Evolutionary conservation across 129 eudicot genomes (phyloP).

Genomic region (Pittosporum tobira): DNA sequence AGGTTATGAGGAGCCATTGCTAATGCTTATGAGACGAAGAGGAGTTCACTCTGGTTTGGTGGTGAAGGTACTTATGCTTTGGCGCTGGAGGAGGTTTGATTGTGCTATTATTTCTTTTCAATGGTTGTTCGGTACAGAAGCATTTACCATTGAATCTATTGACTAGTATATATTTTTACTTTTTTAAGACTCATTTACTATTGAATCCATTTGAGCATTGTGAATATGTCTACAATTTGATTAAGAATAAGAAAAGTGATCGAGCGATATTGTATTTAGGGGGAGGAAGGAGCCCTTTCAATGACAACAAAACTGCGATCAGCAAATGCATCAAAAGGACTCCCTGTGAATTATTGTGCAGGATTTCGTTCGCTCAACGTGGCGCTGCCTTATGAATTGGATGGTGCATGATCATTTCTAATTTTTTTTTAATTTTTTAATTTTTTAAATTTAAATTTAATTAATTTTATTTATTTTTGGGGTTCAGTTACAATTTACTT

Average conservation of each 20-base stretch:
- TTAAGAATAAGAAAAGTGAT: conserved; percentile 13
- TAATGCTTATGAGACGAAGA: conserved; percentile 97
- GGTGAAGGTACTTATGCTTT: conserved; percentile 53
- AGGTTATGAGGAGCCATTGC: conserved; percentile 93
- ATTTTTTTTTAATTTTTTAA: conserved; percentile 7
- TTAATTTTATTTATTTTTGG: too few species aligned
- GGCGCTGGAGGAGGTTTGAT: background rate
- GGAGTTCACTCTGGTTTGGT: conserved; percentile 93
- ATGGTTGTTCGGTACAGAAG: background rate
- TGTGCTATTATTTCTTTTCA: background rate
- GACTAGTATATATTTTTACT: too few species aligned
- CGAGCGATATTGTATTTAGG: conserved; percentile 35
- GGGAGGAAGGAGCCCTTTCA: conserved; percentile 99
- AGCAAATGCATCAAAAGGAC: conserved; percentile 69
- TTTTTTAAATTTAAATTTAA: too few species aligned
- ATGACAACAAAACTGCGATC: conserved; percentile 75
- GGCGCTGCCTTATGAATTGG: conserved; percentile 44
- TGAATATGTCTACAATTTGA: background rate
- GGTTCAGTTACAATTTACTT: background rate
- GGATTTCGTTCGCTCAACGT: conserved; percentile 76
- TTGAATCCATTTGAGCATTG: background rate
- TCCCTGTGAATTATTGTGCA: conserved; percentile 93
- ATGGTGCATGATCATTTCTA: conserved; percentile 34
- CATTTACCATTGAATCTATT: background rate
- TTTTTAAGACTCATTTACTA: too few species aligned